Base-by-base conservation (phyloP, 208 protist genomes). In the Leishmania braziliensis region DNA sequence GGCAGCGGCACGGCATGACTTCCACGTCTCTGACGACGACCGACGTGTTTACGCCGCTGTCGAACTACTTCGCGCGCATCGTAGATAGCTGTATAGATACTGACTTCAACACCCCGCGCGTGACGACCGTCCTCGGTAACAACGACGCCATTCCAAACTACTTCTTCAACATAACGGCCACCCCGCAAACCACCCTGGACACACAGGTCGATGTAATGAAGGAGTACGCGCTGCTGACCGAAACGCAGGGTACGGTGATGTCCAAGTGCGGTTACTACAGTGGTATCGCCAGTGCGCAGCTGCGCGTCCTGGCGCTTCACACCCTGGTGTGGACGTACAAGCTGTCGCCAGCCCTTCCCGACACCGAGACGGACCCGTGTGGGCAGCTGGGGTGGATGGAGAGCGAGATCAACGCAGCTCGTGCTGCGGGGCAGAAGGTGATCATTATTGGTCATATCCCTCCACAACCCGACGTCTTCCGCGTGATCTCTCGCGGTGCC, bases 361-460 rank as follows among this genome's bases (percentile, higher is more conserved):
- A 92, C 53, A 84, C 56, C 70, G 77, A 80, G 75, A 84, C 81
- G 73, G 94, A 97, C 78, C 94, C 94, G 36, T 95, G 91, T 65
- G 88, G 88, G 2, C 94, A 97, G 81, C 86, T 97, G 39, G 66
- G 76, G 3, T 97, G 93, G 81, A 81, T 97, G 29, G 73, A 72
- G 54, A 79, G 43, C 18, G 62, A 91, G 70, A 81, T 97, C 46
- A 74, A 62, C 48, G 65, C 68, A 23, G 92, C 92, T 46, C 79
- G 82, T n/a, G 14, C 48, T 39, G 83, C 66, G 3, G 81, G 87
- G 5, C 75, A 89, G 66, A 94, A 94, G 78, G 89, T 95, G 20
- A 91, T 97, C 53, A 89, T 97, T 53, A 51, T 95, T 3, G 86
- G 90, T 60, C 94, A 97, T 78, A 91, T 95, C 66, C 94, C 94